Evolutionary conservation across 1,139 yeast species (phyloP).

Genomic region (Debaryomyces fabryi): DNA sequence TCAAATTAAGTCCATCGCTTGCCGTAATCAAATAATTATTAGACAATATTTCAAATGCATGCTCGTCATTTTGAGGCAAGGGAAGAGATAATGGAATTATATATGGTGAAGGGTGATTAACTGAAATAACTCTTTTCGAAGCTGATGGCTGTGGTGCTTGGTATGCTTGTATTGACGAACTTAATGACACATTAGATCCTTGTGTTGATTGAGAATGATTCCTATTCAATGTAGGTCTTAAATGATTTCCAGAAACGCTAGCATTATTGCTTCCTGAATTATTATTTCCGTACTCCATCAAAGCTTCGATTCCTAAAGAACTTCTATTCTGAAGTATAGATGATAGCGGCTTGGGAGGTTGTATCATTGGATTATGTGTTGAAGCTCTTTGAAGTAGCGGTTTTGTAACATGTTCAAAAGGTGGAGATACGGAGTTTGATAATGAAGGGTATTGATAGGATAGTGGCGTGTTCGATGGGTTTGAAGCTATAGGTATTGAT

Average conservation of each 20-base stretch:
- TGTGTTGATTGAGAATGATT: conserved; percentile 43
- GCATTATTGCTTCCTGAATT: conserved; percentile 10
- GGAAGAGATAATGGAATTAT: conserved; percentile 49
- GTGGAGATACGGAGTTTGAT: background rate
- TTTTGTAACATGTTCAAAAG: background rate
- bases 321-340: conserved; percentile 4
- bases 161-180: conserved; percentile 15
- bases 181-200: conserved; percentile 31
- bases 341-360: conserved; percentile 1
- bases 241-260: conserved; percentile 29
- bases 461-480: conserved; percentile 17
- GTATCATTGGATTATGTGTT: conserved; percentile 5
- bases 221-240: conserved; percentile 29
- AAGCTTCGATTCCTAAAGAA: conserved; percentile 1
- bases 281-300: conserved; percentile 3
- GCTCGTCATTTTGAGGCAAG: conserved; percentile 44
- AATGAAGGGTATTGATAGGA: background rate
- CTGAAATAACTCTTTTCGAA: conserved; percentile 17
- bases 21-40: conserved; percentile 43
- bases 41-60: conserved; percentile 45
- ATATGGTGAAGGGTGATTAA: conserved; percentile 42
- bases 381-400: conserved; percentile 5
- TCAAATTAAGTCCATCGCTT: conserved; percentile 53
- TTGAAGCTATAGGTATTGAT: conserved; percentile 24
- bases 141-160: conserved; percentile 8